phyloP scores from a whole-genome alignment of 2,329 filamentous ascomycete genomes.

The Colletotrichum chrysophilum region DNA sequence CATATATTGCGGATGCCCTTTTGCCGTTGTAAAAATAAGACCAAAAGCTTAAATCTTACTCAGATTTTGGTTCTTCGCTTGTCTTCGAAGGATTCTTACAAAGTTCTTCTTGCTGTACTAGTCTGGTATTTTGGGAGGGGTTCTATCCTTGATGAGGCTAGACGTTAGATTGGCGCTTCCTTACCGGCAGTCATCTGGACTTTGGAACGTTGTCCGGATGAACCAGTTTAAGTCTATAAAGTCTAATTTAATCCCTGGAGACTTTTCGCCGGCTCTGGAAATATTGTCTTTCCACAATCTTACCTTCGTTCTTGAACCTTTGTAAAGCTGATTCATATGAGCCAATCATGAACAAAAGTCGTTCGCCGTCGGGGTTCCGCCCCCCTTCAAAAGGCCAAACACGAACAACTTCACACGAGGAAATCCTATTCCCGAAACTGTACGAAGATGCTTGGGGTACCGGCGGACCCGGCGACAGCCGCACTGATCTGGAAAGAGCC shows the following conservation, averaged over 20 bases:
- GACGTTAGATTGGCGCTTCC: not conserved
- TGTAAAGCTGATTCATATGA: too few relatives aligned
- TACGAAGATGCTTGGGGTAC: not conserved
- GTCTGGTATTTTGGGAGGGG: not conserved
- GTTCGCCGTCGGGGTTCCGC: not conserved
- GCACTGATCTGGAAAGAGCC: constrained; percentile 32
- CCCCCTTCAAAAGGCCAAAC: not conserved
- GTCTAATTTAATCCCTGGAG: fast-evolving
- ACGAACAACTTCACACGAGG: not conserved
- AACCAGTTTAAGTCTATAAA: not conserved
- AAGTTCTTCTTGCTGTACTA: not conserved
- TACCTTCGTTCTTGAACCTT: too few relatives aligned
- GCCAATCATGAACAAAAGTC: not conserved
- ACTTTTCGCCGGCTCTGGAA: not conserved
- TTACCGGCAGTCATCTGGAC: not conserved
- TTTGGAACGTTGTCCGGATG: not conserved
- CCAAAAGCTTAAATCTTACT: not conserved
- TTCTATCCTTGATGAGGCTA: not conserved
- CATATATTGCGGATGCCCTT: too few relatives aligned
- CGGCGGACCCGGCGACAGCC: not conserved
- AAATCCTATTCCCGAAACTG: not conserved
- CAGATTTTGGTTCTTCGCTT: not conserved
- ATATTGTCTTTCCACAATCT: too few relatives aligned
- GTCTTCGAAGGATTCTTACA: not conserved
- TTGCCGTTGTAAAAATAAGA: not conserved